Evolutionary conservation across 2,329 filamentous ascomycete genomes (phyloP), one percentile per base, ranked within the genome.

Genomic region (Curvularia spicifera): DNA sequence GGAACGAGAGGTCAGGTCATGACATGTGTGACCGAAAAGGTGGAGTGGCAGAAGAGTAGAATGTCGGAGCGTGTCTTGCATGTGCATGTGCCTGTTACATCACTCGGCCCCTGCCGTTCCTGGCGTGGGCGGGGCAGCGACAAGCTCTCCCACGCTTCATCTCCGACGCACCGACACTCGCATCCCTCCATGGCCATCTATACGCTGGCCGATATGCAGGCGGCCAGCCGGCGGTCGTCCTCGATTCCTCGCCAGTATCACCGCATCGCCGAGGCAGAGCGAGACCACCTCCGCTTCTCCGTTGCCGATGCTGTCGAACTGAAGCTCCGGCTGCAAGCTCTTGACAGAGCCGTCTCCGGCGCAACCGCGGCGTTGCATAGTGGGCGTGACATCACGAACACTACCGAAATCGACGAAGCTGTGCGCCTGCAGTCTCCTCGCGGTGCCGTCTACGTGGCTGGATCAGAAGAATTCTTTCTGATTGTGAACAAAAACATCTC

Each of bases 291-390:
- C 33, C 31, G 40, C 33, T 69, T 70, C 53, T 65, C 58, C 5
- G 57, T 70, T n/a, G 56, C 60, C 13, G 59, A 64, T 22, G 67
- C 67, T 26, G 65, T 56, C 8, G 50, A 63, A 33, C 58, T 71
- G 12, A 66, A 65, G 52, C 48, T 63, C 33, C 59, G 53, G 43
- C 58, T 72, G 8, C 67, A 68, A 39, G 66, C 66, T 12, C 61
- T 72, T 46, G 61, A 63, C 40, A 50, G 56, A 9, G 57, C 44
- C 46, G 28, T 61, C 49, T 61, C 56, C 12, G 26, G 22, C 44
- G 46, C 50, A 15, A 40, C 37, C 22, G 52, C 51, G 12, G 44
- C 40, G 12, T 53, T 61, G 5, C 56, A 52, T 40, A 24, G 13
- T 18, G 18, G 45, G 12, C 51, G 56, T 28, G 55, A 60, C 31